A percentile compares a stretch with the other conserved stretches of the same genome.
Conservation (phyloP, 2,329 filamentous ascomycete species). For the Huntiella moniliformis region DNA sequence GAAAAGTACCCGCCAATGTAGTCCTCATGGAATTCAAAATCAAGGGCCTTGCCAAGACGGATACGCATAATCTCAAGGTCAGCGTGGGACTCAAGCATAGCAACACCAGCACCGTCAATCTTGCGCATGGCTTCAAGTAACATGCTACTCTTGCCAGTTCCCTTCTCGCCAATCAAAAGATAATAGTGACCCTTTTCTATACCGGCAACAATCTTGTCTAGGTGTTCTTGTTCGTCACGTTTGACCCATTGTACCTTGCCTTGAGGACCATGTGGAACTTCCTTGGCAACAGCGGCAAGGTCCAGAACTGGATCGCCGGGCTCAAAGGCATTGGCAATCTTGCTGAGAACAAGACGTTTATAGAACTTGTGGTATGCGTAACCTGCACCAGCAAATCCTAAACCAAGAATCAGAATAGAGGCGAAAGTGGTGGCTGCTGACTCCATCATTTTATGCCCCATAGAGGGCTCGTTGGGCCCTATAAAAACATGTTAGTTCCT, state of each 20-base stretch:
- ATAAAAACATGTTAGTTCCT: not conserved
- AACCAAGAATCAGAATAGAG: slow-evolving; percentile 52
- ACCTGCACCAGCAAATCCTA: slow-evolving; percentile 45
- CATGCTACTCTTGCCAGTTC: slow-evolving; percentile 94
- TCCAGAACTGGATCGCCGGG: slow-evolving; percentile 82
- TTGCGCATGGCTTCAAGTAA: slow-evolving; percentile 86
- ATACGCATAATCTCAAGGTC: slow-evolving; percentile 92
- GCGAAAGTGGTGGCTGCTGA: slow-evolving; percentile 57
- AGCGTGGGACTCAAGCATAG: slow-evolving; percentile 92
- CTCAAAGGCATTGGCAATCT: slow-evolving; percentile 82
- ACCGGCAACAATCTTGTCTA: slow-evolving; percentile 71
- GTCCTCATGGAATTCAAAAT: slow-evolving; percentile 95
- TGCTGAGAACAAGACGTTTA: slow-evolving; percentile 76
- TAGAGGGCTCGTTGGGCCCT: slow-evolving; percentile 17
- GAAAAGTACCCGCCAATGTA: slow-evolving; percentile 94
- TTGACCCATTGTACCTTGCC: slow-evolving; percentile 50
- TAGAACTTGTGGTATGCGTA: slow-evolving; percentile 70
- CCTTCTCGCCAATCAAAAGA: slow-evolving; percentile 84
- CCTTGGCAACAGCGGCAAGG: slow-evolving; percentile 48
- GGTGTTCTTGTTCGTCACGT: slow-evolving; percentile 60
- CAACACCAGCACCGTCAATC: slow-evolving; percentile 68
- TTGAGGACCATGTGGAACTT: slow-evolving; percentile 25
- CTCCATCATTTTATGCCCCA: slow-evolving; percentile 48
- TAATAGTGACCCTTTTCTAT: slow-evolving; percentile 65
- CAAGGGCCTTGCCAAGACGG: slow-evolving; percentile 75